Base-by-base conservation (phyloP, 331 rosid genomes). In the Erythrophleum ivorense region DNA sequence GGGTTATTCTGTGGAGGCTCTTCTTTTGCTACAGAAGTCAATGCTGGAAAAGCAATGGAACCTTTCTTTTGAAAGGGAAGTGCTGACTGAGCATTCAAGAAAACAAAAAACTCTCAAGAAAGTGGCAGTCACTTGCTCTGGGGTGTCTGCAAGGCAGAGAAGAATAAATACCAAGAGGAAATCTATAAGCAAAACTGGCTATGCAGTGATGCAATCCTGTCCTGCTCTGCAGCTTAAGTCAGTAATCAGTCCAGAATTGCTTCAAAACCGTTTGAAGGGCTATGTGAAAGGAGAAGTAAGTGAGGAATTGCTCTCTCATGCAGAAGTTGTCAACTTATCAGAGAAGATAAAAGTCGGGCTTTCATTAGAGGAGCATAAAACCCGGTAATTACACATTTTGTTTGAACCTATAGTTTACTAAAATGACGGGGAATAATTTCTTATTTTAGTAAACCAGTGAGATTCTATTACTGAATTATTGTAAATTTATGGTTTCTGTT, bases 41-140 rank as follows among this genome's bases (percentile, higher is more conserved):
- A 88, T 96, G 97, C 89, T 96, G 73, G 99, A 96, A 86, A 96
- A 96, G 92, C 99, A 94, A 68, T 94, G 97, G 97, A 92, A 77
- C 85, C 98, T 96, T 76, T 91, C 98, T 0, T 89, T 91, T n/a
- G 89, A 91, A 72, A 80, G 84, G 74, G 88, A 85, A n/a, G 80
- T 82, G 80, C 81, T 82, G 7, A 70, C 64, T 0, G 86, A 88
- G 54, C 38, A 73, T 66, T 80, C 67, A 0, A 85, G 78, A 58
- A 82, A 16, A 19, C 84, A 77, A 57, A 86, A 76, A 19, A 81
- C 36, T 15, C 36, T 31, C 41, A 84, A 82, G 81, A 90, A 88
- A 81, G 86, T 88, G 58, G 82, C 88, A 0, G 91, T 96, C 19
- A 91, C 94, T 83, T 92, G 89, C 88, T 96, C 99, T 18, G 99